phyloP scores from a whole-genome alignment of 768 basidiomycete species.

The Ramaria sp. region DNA sequence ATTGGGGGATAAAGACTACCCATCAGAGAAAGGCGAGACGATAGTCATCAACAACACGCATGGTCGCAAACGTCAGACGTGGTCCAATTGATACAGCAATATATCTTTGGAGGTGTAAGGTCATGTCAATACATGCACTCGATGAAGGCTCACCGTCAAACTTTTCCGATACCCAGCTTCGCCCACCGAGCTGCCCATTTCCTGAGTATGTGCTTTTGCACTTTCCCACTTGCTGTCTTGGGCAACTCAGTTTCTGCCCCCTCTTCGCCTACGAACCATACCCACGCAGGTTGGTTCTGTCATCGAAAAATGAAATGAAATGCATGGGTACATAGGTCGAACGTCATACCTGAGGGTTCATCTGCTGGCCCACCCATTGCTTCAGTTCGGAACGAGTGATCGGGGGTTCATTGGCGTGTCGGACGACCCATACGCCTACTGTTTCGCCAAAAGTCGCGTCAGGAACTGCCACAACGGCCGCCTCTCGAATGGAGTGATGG shows the following conservation, averaged over 20 bases:
- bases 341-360: conserved; percentile 68
- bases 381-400: conserved; percentile 42
- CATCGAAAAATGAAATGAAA: conserved; percentile 6
- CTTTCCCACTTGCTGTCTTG: conserved; percentile 82
- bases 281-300: conserved; percentile 72
- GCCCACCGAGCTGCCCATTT: conserved; percentile 32
- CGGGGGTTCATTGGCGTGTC: conserved; percentile 14
- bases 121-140: too few species aligned
- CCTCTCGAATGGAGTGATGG: conserved; percentile 52
- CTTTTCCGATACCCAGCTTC: conserved; percentile 4
- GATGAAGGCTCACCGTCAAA: not conserved
- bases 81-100: too few species aligned
- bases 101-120: too few species aligned
- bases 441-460: conserved; percentile 63
- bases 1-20: too few species aligned
- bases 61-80: too few species aligned
- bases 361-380: conserved; percentile 37
- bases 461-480: conserved; percentile 63
- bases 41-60: too few species aligned
- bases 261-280: conserved; percentile 74
- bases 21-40: too few species aligned
- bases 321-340: not conserved
- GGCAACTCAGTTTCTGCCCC: conserved; percentile 49
- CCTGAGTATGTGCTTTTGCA: conserved; percentile 71
- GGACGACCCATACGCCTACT: conserved; percentile 71